These are phyloP conservation scores for Tylopilus plumbeoviolaceoides DNA, from an alignment of 768 basidiomycete species.

Conservation along the genomic window DNA sequence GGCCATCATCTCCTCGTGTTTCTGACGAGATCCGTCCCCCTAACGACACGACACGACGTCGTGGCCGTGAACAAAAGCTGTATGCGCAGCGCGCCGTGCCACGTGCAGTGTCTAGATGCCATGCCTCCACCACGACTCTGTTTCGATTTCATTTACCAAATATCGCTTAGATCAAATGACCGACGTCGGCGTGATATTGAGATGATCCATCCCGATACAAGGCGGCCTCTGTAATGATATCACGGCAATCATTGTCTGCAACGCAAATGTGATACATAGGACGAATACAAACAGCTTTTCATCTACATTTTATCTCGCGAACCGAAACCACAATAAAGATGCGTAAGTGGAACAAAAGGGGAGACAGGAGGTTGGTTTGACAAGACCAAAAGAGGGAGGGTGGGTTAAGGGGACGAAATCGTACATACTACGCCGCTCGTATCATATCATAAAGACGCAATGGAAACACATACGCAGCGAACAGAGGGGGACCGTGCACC, in stretches of 20 bases:
- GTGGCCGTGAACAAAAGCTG: not conserved
- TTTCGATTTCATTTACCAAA: not conserved
- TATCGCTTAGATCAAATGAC: not conserved
- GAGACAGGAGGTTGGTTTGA: not conserved
- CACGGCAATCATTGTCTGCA: constrained; percentile 11
- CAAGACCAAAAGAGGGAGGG: constrained; percentile 7
- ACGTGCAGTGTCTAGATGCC: not conserved
- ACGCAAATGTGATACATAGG: constrained; percentile 20
- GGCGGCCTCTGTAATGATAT: constrained; percentile 17
- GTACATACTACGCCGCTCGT: constrained; percentile 31
- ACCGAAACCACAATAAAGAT: not conserved
- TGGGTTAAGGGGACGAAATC: constrained; percentile 11
- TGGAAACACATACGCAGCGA: constrained; percentile 8
- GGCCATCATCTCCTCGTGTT: not conserved
- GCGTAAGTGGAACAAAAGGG: not conserved
- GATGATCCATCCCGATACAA: constrained; percentile 31
- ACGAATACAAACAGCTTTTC: constrained; percentile 26
- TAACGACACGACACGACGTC: not conserved
- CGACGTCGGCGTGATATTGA: constrained; percentile 19
- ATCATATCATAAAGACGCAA: constrained; percentile 21
- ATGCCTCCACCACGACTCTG: not conserved
- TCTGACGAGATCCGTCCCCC: not conserved
- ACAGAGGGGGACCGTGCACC: constrained; percentile 5
- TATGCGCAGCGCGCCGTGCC: not conserved
- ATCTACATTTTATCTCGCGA: constrained; percentile 15